Evolutionary conservation across 2,329 filamentous ascomycete genomes (phyloP).

Genomic region (Fusarium phyllophilum): DNA sequence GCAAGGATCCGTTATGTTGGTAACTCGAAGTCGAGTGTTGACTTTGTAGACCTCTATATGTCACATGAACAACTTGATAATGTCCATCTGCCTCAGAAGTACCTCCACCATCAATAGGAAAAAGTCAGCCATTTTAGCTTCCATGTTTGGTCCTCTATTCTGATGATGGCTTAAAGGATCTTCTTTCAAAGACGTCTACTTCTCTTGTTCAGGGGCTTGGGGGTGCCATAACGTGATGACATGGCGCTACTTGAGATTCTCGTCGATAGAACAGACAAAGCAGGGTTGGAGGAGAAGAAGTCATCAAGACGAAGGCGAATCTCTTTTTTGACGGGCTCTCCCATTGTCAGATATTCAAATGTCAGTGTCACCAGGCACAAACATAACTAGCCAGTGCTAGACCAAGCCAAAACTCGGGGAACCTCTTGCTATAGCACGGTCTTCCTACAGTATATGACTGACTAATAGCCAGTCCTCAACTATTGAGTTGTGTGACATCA

Average conservation of each 20-base stretch:
- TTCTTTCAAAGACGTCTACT: conserved; percentile 41
- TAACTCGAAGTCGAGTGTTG: background rate
- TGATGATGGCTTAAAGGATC: conserved; percentile 49
- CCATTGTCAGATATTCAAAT: background rate
- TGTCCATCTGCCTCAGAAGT: background rate
- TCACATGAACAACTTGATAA: background rate
- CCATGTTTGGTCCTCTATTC: conserved; percentile 32
- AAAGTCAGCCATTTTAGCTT: conserved; percentile 29
- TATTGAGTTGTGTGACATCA: conserved; percentile 59
- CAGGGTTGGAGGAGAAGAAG: conserved; percentile 60
- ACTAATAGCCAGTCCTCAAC: conserved; percentile 57
- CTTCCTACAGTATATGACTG: too few species aligned
- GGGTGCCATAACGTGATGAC: conserved; percentile 47
- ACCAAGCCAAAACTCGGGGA: too few species aligned
- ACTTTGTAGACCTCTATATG: background rate
- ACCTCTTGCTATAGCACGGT: too few species aligned
- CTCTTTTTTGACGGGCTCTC: conserved; percentile 24
- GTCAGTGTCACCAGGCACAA: conserved; percentile 41
- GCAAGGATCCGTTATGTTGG: background rate
- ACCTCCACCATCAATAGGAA: conserved; percentile 9
- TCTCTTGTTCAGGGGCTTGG: conserved; percentile 3
- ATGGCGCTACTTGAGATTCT: conserved; percentile 55
- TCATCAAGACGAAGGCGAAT: conserved; percentile 50
- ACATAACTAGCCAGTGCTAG: conserved; percentile 52
- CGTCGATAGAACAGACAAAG: conserved; percentile 55